These are phyloP conservation scores for Trichophyton verrucosum DNA, from an alignment of 2,329 filamentous ascomycete genomes.

Conservation along the genomic window DNA sequence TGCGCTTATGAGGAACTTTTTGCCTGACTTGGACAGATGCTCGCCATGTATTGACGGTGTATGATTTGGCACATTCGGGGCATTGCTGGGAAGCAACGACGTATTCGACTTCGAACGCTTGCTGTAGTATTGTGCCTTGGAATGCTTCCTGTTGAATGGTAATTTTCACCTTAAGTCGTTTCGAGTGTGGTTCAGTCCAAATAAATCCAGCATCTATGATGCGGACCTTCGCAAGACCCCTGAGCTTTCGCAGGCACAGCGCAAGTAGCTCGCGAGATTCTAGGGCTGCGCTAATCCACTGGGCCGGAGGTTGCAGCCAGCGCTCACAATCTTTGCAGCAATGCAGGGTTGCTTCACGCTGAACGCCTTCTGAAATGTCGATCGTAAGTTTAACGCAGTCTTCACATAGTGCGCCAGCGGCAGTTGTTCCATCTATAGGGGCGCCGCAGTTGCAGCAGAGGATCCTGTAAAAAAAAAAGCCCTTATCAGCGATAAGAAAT, in stretches of 20 bases:
- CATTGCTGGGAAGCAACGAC: constrained; percentile 87
- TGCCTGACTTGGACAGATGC: constrained; percentile 90
- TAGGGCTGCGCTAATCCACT: constrained; percentile 71
- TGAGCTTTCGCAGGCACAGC: constrained; percentile 76
- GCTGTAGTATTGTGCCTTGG: constrained; percentile 63
- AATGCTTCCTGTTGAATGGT: constrained; percentile 68
- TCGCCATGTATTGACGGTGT: constrained; percentile 91
- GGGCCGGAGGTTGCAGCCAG: constrained; percentile 76
- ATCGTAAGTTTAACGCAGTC: constrained; percentile 92
- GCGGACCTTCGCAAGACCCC: constrained; percentile 75
- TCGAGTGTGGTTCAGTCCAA: constrained; percentile 96
- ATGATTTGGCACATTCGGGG: constrained; percentile 87
- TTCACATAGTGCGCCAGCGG: constrained; percentile 79
- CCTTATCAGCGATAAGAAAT: constrained; percentile 9
- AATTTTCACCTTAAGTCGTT: constrained; percentile 85
- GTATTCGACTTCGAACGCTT: constrained; percentile 90
- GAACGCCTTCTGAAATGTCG: constrained; percentile 84
- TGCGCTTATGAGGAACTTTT: constrained; percentile 91
- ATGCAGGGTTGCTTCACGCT: constrained; percentile 77
- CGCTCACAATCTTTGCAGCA: constrained; percentile 90
- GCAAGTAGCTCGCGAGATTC: constrained; percentile 90
- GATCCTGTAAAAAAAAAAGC: constrained; percentile 44
- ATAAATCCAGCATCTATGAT: constrained; percentile 95
- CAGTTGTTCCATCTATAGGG: constrained; percentile 80
- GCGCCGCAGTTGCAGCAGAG: constrained; percentile 97